Evolutionary conservation across 2,329 filamentous ascomycete species (phyloP), one percentile per base, ranked within the genome.

Genomic region (Trichoderma brevicompactum): DNA sequence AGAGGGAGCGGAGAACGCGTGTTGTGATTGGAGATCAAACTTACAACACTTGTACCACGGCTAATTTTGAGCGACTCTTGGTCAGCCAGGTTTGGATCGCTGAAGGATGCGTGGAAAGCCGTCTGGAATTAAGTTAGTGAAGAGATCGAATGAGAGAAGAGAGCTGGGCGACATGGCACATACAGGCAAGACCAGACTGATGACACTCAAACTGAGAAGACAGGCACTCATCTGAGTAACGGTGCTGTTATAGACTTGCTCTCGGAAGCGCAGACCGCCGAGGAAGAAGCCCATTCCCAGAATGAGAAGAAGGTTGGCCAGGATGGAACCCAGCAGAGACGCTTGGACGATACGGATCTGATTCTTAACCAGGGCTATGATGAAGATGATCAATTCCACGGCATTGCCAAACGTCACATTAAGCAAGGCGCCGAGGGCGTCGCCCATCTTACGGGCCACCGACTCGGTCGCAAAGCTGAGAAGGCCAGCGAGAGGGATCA

Each of bases 141-240:
- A 7, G 15, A 15, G 3, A 4, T 15, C 8, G 32, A 73, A 38
- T 79, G 79, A 15, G 67, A 81, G 17, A 84, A 72, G 13, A 41
- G 2, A 36, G 28, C 3, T 13, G 9, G 23, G 23, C 8, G 10
- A n/a, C 23, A 44, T 23, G 5, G 8, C 12, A 78, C 86, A 71
- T 78, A 91, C 89, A 1, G 94, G 93, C 12, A 97, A 79, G 32
- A 97, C 85, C 23, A 97, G 82, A 80, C 93, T 97, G 78, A 92
- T 94, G 67, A 96, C 94, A 74, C 91, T 94, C 77, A 97, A 78
- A 81, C 92, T 96, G 70, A 97, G 85, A 71, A 97, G 83, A 79
- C 92, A 96, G 59, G 94, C 94, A 75, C 92, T 97, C 92, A 97
- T 97, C 76, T 97, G 93, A 0, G 93, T 97, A 66, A 97, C 92